phyloP scores from a whole-genome alignment of 257 asterid genomes.

The Gentiana dahurica region DNA sequence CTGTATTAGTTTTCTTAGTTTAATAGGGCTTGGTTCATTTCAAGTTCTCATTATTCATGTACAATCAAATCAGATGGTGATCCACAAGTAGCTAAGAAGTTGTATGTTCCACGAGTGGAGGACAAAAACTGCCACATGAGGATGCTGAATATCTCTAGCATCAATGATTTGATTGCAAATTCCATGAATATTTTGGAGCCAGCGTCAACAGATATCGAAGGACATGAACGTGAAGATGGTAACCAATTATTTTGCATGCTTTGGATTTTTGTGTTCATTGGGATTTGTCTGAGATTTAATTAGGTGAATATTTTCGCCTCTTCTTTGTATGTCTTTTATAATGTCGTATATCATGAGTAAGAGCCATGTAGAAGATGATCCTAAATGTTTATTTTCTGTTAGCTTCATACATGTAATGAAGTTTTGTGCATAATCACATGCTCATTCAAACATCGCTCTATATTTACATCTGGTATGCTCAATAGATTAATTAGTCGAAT shows the following conservation, averaged over 20 bases:
- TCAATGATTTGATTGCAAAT: conserved; percentile 76
- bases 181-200: conserved; percentile 95
- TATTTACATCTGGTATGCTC: neutral
- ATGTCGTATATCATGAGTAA: too few relatives aligned
- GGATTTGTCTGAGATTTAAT: neutral
- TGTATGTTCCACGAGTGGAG: conserved; percentile 90
- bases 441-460: neutral
- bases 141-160: conserved; percentile 70
- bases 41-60: conserved; percentile 14
- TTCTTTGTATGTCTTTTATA: too few relatives aligned
- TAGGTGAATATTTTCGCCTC: neutral
- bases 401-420: too few relatives aligned
- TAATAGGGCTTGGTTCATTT: neutral
- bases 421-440: neutral
- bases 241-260: conserved; percentile 10
- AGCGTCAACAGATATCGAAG: conserved; percentile 51
- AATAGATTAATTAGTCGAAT: neutral
- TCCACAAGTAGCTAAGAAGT: conserved; percentile 52
- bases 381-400: too few relatives aligned
- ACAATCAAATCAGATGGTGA: conserved; percentile 34
- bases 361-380: too few relatives aligned
- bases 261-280: neutral
- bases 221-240: conserved; percentile 90
- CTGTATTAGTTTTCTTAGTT: too few relatives aligned
- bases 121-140: conserved; percentile 91